Conservation (phyloP, 2,329 filamentous ascomycete genomes). For the Xylogone sp. region DNA sequence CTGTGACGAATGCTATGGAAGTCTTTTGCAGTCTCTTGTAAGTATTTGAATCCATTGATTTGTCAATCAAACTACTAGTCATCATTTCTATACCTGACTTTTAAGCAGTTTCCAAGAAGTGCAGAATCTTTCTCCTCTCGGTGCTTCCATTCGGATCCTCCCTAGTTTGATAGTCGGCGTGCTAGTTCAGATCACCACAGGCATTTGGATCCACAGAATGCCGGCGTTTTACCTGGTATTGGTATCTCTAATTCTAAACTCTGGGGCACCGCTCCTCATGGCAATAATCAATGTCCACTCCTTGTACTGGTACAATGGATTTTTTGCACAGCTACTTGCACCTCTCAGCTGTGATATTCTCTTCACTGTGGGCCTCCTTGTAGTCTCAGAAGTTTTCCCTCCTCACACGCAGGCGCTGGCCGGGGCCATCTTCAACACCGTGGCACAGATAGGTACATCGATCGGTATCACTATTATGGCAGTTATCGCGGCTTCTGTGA, state of each 20-base stretch:
- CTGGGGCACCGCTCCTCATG: constrained; percentile 50
- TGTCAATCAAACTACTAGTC: background rate
- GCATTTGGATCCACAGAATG: constrained; percentile 41
- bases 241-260: constrained; percentile 36
- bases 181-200: constrained; percentile 38
- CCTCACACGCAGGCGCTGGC: constrained; percentile 52
- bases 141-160: constrained; percentile 42
- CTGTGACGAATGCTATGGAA: constrained; percentile 43
- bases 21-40: constrained; percentile 46
- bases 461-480: constrained; percentile 47
- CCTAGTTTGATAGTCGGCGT: constrained; percentile 41
- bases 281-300: constrained; percentile 43
- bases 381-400: constrained; percentile 51
- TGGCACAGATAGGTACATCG: constrained; percentile 50
- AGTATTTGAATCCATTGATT: constrained; percentile 15
- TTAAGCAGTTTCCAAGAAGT: constrained; percentile 45
- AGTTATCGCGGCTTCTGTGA: constrained; percentile 42
- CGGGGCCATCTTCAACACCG: constrained; percentile 58
- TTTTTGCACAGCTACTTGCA: constrained; percentile 35
- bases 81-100: background rate
- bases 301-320: constrained; percentile 48
- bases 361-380: constrained; percentile 51
- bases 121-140: constrained; percentile 40
- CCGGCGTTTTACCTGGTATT: constrained; percentile 36
- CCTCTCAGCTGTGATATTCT: constrained; percentile 43